Conservation (phyloP, 768 basidiomycete species). For the Tulasnella sp. region DNA sequence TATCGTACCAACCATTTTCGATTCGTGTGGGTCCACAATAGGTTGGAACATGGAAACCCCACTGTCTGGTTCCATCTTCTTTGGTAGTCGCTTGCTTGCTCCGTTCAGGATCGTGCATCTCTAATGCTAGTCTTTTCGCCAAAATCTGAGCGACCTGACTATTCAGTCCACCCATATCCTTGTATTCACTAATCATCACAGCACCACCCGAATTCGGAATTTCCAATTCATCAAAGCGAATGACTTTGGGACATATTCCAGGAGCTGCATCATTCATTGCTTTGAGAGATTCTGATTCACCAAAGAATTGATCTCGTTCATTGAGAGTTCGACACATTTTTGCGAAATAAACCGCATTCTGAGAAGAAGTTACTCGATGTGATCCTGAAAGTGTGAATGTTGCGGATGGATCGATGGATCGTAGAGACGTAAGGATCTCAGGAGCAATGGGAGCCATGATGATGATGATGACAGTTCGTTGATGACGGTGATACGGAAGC, state of each 20-base stretch:
- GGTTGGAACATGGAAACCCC: conserved; percentile 61
- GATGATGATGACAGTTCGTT: not conserved
- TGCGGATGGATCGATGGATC: conserved; percentile 37
- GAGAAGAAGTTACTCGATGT: conserved; percentile 39
- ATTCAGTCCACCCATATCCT: conserved; percentile 39
- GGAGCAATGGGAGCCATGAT: conserved; percentile 18
- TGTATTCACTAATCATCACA: conserved; percentile 60
- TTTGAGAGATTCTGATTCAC: conserved; percentile 56
- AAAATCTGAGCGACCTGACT: conserved; percentile 36
- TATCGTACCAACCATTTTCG: conserved; percentile 57
- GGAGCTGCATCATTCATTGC: conserved; percentile 54
- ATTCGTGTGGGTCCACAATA: conserved; percentile 63
- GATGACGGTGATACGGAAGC: no score
- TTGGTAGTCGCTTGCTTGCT: conserved; percentile 1
- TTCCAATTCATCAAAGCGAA: conserved; percentile 32
- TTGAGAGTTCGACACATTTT: conserved; percentile 41
- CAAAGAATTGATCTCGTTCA: conserved; percentile 52
- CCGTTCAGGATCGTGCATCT: conserved; percentile 40
- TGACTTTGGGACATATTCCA: conserved; percentile 45
- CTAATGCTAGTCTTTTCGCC: conserved; percentile 49
- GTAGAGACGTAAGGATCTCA: conserved; percentile 34
- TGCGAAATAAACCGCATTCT: conserved; percentile 47
- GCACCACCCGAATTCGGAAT: no score
- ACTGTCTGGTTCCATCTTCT: conserved; percentile 38
- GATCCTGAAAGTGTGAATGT: conserved; percentile 33